Percentiles rank a stretch among this genome's conserved stretches.
These are phyloP conservation scores for Mycothermus thermophilus DNA, from an alignment of 495 filamentous ascomycete genomes.

Conservation along the genomic window DNA sequence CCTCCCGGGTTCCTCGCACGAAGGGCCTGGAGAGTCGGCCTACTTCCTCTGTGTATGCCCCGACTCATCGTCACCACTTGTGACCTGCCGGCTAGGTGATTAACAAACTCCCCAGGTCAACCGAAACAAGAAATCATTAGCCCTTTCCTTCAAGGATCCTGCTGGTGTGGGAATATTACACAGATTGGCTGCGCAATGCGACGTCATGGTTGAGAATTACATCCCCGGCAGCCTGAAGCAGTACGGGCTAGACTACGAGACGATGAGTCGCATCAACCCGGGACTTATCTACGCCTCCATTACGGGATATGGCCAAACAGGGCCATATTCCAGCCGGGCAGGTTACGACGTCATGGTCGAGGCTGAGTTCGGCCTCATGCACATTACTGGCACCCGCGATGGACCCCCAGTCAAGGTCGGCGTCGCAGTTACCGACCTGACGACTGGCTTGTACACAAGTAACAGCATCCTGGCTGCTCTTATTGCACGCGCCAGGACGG, in stretches of 20 bases:
- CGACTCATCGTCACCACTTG: too few relatives aligned
- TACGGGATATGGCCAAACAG: slow-evolving; percentile 71
- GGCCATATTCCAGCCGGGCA: slow-evolving; percentile 75
- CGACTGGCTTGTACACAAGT: slow-evolving; percentile 91
- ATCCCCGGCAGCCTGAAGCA: slow-evolving; percentile 82
- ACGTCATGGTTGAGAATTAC: slow-evolving; percentile 95
- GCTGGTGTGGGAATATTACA: slow-evolving; percentile 77
- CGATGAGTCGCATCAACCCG: slow-evolving; percentile 67
- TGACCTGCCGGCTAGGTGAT: too few relatives aligned
- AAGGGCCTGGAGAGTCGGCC: slow-evolving; percentile 81
- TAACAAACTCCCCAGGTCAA: too few relatives aligned
- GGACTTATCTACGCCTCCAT: slow-evolving; percentile 52
- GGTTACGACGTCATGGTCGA: slow-evolving; percentile 99
- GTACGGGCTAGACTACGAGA: slow-evolving; percentile 77
- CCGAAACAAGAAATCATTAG: slow-evolving; percentile 92
- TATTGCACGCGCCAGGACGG: slow-evolving; percentile 44
- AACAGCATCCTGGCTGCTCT: slow-evolving; percentile 94
- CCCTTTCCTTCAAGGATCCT: slow-evolving; percentile 74
- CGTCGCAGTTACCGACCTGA: slow-evolving; percentile 91
- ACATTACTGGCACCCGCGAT: slow-evolving; percentile 80
- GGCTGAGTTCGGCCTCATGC: slow-evolving; percentile 95
- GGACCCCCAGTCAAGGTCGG: slow-evolving; percentile 94
- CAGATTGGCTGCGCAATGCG: slow-evolving; percentile 66
- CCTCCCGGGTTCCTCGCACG: slow-evolving; percentile 36
- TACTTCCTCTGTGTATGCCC: slow-evolving; percentile 73